Percentiles rank a stretch among this genome's conserved stretches.
Evolutionary conservation across 441 rosid genomes (phyloP).

Genomic region (Corymbia citriodora): DNA sequence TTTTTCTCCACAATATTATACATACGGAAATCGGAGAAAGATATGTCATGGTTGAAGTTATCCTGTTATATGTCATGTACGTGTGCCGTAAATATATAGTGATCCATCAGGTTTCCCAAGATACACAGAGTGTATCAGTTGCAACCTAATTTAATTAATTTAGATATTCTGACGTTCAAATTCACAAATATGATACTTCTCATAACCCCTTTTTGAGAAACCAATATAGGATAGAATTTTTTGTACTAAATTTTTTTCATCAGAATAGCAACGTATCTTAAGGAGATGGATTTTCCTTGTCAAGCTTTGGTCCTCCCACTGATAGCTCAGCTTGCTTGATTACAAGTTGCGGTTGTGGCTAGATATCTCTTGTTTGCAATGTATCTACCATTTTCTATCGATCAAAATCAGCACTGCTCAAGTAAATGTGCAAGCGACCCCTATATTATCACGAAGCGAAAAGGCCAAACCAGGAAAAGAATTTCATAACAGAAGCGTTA

Average conservation of each 20-base stretch:
- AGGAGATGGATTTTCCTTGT: neutral
- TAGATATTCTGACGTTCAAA: too few relatives aligned
- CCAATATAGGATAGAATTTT: too few relatives aligned
- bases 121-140: neutral
- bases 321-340: neutral
- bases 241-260: too few relatives aligned
- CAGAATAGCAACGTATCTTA: neutral
- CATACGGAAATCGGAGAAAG: neutral
- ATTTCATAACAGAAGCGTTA: neutral
- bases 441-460: too few relatives aligned
- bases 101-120: neutral
- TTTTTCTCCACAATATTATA: neutral
- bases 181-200: neutral
- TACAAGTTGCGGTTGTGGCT: neutral
- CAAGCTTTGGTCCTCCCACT: neutral
- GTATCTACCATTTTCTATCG: neutral
- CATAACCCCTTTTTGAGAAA: neutral
- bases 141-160: neutral
- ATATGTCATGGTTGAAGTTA: too few relatives aligned
- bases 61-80: neutral
- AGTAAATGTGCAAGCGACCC: too few relatives aligned
- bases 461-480: neutral
- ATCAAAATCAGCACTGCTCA: neutral
- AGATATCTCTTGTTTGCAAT: neutral
- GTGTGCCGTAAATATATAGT: neutral